Base-by-base conservation (phyloP, 176 grass and related monocot species). In the Hyparrhenia diplandra region DNA sequence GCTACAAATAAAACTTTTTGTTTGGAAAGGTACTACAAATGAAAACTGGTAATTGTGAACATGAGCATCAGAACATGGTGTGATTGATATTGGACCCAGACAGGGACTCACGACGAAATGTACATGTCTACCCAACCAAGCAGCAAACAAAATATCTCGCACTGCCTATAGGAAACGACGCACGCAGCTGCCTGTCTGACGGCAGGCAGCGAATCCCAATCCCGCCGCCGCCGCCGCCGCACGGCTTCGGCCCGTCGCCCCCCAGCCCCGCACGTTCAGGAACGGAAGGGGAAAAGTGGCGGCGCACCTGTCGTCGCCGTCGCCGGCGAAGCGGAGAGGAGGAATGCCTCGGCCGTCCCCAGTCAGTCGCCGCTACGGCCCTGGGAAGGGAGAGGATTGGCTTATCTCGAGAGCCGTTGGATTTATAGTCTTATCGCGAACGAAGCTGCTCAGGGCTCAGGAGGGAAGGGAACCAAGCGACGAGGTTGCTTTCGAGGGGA, bases 361-460 rank as follows among this genome's bases (percentile, higher is more conserved):
- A 46, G 24, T 16, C 46, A 41, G 47, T 11, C 9, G 34, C 35
- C 25, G 74, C 7, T 52, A 40, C 20, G 58, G 52, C 29, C 6
- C 12, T 14, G 2, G 39, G 55, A 39, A 41, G 52, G 81, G 74
- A 47, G 68, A 29, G 62, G 17, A 14, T 69, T 59, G 71, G 39
- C 25, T 20, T 16, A 31, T 46, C 69, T 14, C 27, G 43, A 51
- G 46, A 35, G 47, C 52, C 47, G 18, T 3, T 35, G 65, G 65
- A 61, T 71, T 70, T 84, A 70, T 85, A 85, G 49, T 65, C 86
- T 88, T 83, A 77, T 83, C 81, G 8, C 20, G 18, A 66, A 67
- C n/a, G 5, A 21, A 5, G 60, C 49, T 63, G 23, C 24, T 27
- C 57, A 12, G 28, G 64, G 45, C 5, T 32, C 27, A 5, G 46